A percentile compares a stretch with the other conserved stretches of the same genome.
phyloP scores from a whole-genome alignment of 2,329 filamentous ascomycete genomes.

The Apiospora hydei region DNA sequence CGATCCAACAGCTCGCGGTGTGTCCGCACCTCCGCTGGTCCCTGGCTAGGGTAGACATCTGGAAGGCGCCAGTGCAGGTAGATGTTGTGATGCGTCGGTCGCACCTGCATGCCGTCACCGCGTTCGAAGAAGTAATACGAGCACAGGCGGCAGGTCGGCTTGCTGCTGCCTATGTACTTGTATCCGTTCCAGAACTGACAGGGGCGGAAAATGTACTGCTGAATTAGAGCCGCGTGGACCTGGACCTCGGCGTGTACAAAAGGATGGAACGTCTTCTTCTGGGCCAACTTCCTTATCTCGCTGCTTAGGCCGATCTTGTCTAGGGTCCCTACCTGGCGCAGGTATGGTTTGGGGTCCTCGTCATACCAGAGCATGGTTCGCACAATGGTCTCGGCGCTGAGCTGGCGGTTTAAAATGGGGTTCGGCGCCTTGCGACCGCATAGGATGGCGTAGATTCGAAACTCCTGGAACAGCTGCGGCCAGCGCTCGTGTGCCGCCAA shows the following conservation, averaged over 20 bases:
- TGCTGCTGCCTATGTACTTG: conserved; percentile 36
- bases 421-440: background rate
- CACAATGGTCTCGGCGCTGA: conserved; percentile 22
- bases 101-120: conserved; percentile 28
- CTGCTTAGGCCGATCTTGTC: conserved; percentile 20
- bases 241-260: conserved; percentile 32
- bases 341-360: conserved; percentile 17
- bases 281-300: conserved; percentile 8
- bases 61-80: conserved; percentile 32
- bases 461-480: conserved; percentile 26
- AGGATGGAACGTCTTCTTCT: conserved; percentile 22
- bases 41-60: conserved; percentile 20
- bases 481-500: conserved; percentile 25
- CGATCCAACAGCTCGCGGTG: conserved; percentile 10
- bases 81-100: conserved; percentile 30
- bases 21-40: background rate
- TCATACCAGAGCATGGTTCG: conserved; percentile 19
- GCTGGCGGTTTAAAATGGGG: conserved; percentile 5
- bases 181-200: conserved; percentile 26
- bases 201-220: background rate
- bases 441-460: conserved; percentile 10
- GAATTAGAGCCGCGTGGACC: conserved; percentile 27
- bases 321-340: conserved; percentile 5
- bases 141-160: conserved; percentile 35
- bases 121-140: conserved; percentile 32